These are phyloP conservation scores for Dionaea muscipula DNA, from an alignment of 179 eudicot species.

Conservation along the genomic window DNA sequence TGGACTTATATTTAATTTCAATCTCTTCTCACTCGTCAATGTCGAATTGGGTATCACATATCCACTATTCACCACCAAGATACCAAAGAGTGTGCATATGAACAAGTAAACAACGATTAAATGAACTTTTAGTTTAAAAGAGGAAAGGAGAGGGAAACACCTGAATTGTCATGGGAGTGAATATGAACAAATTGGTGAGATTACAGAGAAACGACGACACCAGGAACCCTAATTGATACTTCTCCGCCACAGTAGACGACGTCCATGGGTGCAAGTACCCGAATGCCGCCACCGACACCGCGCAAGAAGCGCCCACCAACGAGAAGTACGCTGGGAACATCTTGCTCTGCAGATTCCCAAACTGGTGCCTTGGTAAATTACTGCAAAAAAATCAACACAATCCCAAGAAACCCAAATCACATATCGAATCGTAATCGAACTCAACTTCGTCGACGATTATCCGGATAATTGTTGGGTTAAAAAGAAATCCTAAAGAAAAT, in stretches of 20 bases:
- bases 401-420: neutral
- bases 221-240: constrained; percentile 71
- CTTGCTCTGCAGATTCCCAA: constrained; percentile 94
- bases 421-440: neutral
- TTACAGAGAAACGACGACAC: constrained; percentile 58
- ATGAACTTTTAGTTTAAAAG: too few species aligned
- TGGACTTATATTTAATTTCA: too few species aligned
- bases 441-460: too few species aligned
- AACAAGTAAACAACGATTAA: too few species aligned
- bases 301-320: constrained; percentile 80
- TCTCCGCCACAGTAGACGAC: constrained; percentile 45
- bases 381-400: constrained; percentile 17
- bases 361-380: constrained; percentile 89
- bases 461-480: neutral
- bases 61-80: too few species aligned
- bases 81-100: too few species aligned
- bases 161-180: constrained; percentile 91
- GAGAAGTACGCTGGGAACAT: constrained; percentile 94
- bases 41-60: too few species aligned
- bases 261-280: constrained; percentile 94
- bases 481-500: neutral
- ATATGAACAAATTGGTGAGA: constrained; percentile 62
- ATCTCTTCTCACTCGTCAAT: too few species aligned
- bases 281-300: constrained; percentile 52
- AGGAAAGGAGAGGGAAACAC: constrained; percentile 17